Evolutionary conservation across 257 asterid species (phyloP), one percentile per base, ranked within the genome.

Genomic region (Solanum ossicruentum): DNA sequence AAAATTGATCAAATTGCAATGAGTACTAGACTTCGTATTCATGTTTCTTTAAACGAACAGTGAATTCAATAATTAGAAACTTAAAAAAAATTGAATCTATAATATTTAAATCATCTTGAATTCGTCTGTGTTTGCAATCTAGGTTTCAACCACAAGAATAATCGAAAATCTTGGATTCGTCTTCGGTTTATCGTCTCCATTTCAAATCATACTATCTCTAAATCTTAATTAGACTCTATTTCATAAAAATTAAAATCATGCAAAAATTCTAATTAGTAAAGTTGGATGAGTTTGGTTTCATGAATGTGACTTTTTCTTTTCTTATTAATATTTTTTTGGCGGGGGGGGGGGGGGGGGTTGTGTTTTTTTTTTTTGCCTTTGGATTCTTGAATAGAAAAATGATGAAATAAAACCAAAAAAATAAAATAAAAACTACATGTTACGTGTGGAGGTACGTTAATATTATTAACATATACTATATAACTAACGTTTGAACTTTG

Each of bases 271-370:
- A 32, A 8, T 13, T 21, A 21, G 13, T 32, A 7, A 67, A 36
- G 12, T 67, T 66, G 23, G 7, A 67, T 23, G 7, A 83, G 67
- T 86, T 86, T 88, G 90, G 90, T 86, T 84, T 65, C 84, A 83
- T 84, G 67, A 60, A 61, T 81, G 73, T 82, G 21, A 60, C 85
- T 86, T 60, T 81, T 18, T 60, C 7, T 86, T 81, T 47, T 49
- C 56, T 43, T 71, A 71, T 45, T 3, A 26, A 26, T 26, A 65
- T 26, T 20, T 23, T 21, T 20, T 11, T 2, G 5, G 0, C 5
- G 5, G 41, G 41, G 0, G 23, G 47, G 43, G 45, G n/a, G 4
- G 2, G 12, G 21, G 21, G 4, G 51, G 17, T 1, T 4, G 11
- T 13, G 57, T 60, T 55, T 84, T 47, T 63, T 67, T 26, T 57